Evolutionary conservation across 305 asterid species (phyloP).

Genomic region (Solanum aculeatissimum): DNA sequence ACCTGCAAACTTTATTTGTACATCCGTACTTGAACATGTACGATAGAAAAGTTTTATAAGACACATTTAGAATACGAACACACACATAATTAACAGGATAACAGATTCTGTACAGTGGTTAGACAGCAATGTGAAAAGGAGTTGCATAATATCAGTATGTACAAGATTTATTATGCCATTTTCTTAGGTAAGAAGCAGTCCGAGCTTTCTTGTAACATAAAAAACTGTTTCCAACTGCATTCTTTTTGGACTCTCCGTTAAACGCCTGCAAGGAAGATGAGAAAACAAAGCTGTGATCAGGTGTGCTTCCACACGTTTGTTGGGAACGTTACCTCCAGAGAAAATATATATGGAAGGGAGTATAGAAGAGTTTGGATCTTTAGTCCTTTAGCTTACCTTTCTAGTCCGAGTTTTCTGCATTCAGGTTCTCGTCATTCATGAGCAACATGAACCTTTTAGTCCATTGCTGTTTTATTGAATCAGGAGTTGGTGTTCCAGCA

Average conservation of each 20-base stretch:
- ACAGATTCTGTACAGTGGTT: not conserved
- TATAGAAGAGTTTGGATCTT: not conserved
- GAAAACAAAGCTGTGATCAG: not conserved
- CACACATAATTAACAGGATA: not conserved
- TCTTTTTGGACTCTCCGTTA: not conserved
- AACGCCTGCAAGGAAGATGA: not conserved
- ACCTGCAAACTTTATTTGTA: not conserved
- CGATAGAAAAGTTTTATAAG: not conserved
- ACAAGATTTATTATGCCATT: not conserved
- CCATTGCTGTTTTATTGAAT: slow-evolving; percentile 67
- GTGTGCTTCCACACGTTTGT: not conserved
- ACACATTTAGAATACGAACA: not conserved
- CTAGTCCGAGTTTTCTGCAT: slow-evolving; percentile 5
- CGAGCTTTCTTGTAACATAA: not conserved
- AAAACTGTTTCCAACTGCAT: not conserved
- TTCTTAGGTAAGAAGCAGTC: not conserved
- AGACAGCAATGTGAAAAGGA: not conserved
- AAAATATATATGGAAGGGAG: not conserved
- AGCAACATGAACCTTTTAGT: slow-evolving; percentile 32
- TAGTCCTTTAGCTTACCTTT: slow-evolving; percentile 12
- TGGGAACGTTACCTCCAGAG: not conserved
- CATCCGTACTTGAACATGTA: not conserved
- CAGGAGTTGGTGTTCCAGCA: slow-evolving; percentile 33
- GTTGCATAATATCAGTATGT: not conserved
- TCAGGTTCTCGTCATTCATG: slow-evolving; percentile 25